Base-by-base conservation (phyloP, 805 yeast genomes). In the Schwanniomyces sp. region DNA sequence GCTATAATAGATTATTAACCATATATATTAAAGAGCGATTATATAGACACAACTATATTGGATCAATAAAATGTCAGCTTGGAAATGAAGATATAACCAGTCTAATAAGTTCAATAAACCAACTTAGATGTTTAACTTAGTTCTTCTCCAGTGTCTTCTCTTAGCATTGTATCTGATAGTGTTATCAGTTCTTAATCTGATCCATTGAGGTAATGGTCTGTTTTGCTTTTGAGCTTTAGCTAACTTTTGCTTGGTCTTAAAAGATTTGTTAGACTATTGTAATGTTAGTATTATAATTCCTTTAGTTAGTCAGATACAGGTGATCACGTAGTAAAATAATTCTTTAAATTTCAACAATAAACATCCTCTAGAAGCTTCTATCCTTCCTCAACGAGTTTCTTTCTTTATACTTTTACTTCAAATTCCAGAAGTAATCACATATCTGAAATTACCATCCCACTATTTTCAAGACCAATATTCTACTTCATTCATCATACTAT, bases 81-180 rank as follows among this genome's bases (percentile, higher is more conserved):
- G 40, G 27, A 37, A 17, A 37, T 37, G 40, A 37, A 37, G 40
- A 21, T 37, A 37, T 21, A 37, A 37, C 40, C 40, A 37, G 40
- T 21, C 27, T 21, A 37, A 37, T 21, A 21, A 37, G 27, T 38
- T 27, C 18, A 40, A 29, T 28, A 39, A 46, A 38, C 47, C 44
- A 40, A 52, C 67, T 88, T 91, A 92, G 85, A 92, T 78, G 85
- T 85, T 83, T 81, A 92, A 85, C 96, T 92, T 92, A 72, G 97
- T 92, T 88, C 98, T 89, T 88, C 97, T 92, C 99, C 99, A 92
- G 94, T 94, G 96, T 86, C 98, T 88, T 89, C 98, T 91, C 91
- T 94, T 94, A 75, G 96, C 95, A 82, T 92, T 92, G 88, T 90
- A 90, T 85, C 96, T 90, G 84, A 94, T 87, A 70, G 85, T 91